These are phyloP conservation scores for Pythium vanterpoolii DNA, from an alignment of 352 stramenopile genomes.

Conservation along the genomic window DNA sequence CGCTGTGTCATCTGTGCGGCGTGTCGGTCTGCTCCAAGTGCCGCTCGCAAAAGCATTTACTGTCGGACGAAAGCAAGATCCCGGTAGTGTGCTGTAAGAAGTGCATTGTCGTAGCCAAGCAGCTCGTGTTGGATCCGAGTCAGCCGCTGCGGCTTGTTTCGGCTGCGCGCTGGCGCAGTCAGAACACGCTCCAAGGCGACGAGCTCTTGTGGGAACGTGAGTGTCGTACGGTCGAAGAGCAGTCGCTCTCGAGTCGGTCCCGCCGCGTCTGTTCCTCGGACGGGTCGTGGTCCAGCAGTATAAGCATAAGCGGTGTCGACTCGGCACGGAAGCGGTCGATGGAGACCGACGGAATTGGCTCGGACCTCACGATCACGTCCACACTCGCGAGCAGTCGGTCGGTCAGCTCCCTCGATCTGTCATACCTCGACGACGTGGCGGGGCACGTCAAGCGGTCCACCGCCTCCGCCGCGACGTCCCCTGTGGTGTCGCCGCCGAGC, in stretches of 20 bases:
- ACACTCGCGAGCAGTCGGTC: conserved; percentile 5
- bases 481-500: neutral
- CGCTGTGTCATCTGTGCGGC: conserved; percentile 13
- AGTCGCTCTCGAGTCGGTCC: conserved; percentile 1
- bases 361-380: neutral
- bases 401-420: conserved; percentile 1
- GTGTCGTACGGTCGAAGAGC: neutral
- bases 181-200: conserved; percentile 7
- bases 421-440: neutral
- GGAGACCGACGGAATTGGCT: conserved; percentile 7
- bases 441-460: neutral
- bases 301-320: neutral
- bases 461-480: neutral
- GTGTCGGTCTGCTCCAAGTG: conserved; percentile 21
- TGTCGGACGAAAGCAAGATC: conserved; percentile 20
- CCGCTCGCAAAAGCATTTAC: conserved; percentile 16
- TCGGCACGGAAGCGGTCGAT: neutral
- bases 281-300: neutral
- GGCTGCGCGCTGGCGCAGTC: conserved; percentile 4
- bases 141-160: conserved; percentile 14
- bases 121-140: conserved; percentile 3
- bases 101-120: conserved; percentile 19
- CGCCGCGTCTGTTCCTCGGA: neutral
- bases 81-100: conserved; percentile 22
- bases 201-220: conserved; percentile 6